Conservation (phyloP, 2,329 filamentous ascomycete genomes). For the Aspergillus sp. region DNA sequence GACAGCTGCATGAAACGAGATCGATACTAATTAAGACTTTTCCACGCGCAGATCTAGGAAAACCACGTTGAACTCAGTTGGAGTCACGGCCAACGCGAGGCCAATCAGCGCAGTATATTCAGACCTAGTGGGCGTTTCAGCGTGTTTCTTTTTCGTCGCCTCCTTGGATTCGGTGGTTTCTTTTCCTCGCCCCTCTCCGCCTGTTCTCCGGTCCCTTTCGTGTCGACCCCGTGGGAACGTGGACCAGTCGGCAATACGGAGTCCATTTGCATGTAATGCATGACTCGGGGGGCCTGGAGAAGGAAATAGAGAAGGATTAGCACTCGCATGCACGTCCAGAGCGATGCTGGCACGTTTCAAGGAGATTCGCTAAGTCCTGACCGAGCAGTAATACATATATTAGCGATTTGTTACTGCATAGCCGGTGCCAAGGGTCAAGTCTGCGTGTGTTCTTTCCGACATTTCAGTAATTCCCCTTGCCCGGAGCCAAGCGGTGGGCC, state of each 20-base stretch:
- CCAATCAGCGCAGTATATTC: neutral
- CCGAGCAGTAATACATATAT: neutral
- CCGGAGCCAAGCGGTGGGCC: neutral
- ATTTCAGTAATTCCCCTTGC: neutral
- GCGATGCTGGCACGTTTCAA: neutral
- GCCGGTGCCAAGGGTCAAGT: neutral
- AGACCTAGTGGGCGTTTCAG: too few relatives aligned
- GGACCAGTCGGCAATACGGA: neutral
- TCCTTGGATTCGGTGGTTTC: neutral
- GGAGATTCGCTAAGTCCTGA: neutral
- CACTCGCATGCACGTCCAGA: neutral
- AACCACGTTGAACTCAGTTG: neutral
- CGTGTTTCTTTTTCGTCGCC: neutral
- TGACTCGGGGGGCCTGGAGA: neutral
- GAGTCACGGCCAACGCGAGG: neutral
- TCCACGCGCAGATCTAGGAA: neutral
- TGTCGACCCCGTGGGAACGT: neutral
- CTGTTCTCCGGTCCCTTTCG: neutral
- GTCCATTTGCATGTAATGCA: neutral
- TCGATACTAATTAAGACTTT: constrained; percentile 3
- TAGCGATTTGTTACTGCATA: neutral
- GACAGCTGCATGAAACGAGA: constrained; percentile 13
- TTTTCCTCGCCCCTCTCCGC: neutral
- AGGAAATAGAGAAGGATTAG: neutral
- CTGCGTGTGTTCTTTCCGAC: neutral